Evolutionary conservation across 805 yeast genomes (phyloP).

Genomic region (Starmerella riodocensis): DNA sequence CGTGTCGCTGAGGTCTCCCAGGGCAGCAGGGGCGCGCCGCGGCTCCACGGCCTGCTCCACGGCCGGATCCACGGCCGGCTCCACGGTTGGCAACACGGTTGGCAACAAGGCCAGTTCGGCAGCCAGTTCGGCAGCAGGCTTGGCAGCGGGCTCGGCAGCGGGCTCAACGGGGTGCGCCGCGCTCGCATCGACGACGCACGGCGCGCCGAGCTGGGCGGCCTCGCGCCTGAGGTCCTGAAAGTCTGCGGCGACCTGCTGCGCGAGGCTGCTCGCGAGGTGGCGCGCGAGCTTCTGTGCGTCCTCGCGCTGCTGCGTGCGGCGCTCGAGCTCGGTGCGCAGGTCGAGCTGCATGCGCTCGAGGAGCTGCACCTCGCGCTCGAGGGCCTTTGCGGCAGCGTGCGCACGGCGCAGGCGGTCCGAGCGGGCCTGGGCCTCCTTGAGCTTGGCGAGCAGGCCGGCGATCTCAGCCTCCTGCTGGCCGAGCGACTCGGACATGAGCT

Average conservation of each 20-base stretch:
- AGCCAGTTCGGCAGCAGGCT: no score
- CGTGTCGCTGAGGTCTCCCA: no score
- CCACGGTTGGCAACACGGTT: no score
- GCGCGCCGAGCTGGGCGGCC: neutral
- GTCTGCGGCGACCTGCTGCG: conserved; percentile 7
- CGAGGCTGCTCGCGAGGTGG: conserved; percentile 6
- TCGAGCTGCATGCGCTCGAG: conserved; percentile 17
- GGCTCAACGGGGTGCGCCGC: no score
- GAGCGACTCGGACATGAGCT: conserved; percentile 12
- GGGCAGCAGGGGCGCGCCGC: no score
- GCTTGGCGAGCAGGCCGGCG: conserved; percentile 7
- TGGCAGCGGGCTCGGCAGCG: no score
- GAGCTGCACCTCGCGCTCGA: conserved; percentile 19
- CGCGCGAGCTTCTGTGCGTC: conserved; percentile 9
- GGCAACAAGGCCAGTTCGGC: no score
- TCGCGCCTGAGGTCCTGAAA: conserved; percentile 2
- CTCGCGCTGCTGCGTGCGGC: conserved; percentile 7
- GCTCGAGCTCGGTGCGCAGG: conserved; percentile 13
- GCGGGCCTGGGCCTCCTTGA: conserved; percentile 11
- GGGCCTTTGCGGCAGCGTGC: conserved; percentile 14
- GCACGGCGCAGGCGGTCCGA: conserved; percentile 14
- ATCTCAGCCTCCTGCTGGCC: conserved; percentile 15
- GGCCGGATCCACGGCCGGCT: no score
- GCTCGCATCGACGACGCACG: no score
- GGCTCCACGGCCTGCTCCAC: no score